These are phyloP conservation scores for Cryomyces minteri DNA, from an alignment of 495 filamentous ascomycete species.

Conservation along the genomic window DNA sequence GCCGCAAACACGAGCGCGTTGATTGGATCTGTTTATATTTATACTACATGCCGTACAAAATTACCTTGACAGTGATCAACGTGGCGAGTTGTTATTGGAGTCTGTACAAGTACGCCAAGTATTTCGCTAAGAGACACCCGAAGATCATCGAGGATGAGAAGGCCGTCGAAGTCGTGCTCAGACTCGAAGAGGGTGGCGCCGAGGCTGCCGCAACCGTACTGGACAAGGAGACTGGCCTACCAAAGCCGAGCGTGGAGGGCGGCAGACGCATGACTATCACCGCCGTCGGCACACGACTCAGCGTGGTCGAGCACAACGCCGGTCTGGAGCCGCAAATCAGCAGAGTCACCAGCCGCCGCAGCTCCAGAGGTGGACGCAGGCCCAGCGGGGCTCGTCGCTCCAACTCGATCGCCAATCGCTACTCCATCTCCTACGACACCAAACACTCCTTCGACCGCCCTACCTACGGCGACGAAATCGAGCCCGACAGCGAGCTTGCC, in stretches of 20 bases:
- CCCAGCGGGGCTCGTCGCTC: no score
- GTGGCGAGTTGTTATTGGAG: constrained; percentile 25
- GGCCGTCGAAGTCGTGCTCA: constrained; percentile 22
- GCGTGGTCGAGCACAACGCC: not conserved
- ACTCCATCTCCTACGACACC: no score
- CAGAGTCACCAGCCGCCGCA: not conserved
- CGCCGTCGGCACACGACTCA: constrained; percentile 1
- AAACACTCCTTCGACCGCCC: no score
- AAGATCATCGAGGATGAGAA: constrained; percentile 26
- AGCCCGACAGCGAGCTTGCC: no score
- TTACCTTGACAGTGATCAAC: constrained; percentile 23
- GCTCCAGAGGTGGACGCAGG: no score
- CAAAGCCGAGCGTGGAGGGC: not conserved
- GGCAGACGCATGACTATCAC: constrained; percentile 3
- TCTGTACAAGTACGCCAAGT: constrained; percentile 25
- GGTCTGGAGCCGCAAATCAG: not conserved
- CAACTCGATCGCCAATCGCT: no score
- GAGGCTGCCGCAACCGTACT: not conserved
- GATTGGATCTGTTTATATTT: constrained; percentile 4
- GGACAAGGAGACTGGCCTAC: not conserved
- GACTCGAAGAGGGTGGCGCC: constrained; percentile 11
- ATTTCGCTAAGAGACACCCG: constrained; percentile 24
- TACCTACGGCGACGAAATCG: no score
- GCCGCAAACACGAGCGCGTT: constrained; percentile 21
- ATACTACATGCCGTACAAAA: constrained; percentile 26